Base-by-base conservation (phyloP, 1,284 basidiomycete species). In the Austroboletus rostrupii region DNA sequence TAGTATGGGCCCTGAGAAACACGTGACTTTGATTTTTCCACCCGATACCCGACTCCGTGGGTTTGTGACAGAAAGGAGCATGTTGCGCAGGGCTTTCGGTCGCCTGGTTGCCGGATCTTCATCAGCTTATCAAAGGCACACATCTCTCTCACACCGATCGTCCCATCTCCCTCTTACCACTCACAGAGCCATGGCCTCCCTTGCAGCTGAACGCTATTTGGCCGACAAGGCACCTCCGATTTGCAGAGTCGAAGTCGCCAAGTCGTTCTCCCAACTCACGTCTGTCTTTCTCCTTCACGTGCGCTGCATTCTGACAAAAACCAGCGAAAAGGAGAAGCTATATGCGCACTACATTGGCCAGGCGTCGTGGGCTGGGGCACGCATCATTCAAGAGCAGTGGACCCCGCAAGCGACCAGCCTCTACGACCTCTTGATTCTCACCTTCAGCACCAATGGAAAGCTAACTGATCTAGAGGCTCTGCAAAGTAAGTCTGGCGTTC, bases 311-410 rank as follows among this genome's bases (percentile, higher is more conserved):
- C 47, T 51, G 17, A 50, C 37, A 31, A 43, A 46, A 19, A 39
- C 45, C 47, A 90, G 86, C 50, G 70, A 79, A 6, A 79, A 77
- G 58, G 89, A 92, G 63, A 87, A 87, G 69, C 77, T 83, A 54
- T 92, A 92, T 59, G 79, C 85, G 2, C 87, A 91, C 65, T 82
- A 78, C 59, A 44, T 90, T 16, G 77, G 76, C 11, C 58, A 80
- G 57, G 88, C 87, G 9, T 80, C 82, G 1, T 92, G 90, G 90
- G 85, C 86, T 0, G 90, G 90, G 32, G 87, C 80, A 43, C 77
- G 86, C 41, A 85, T 92, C 66, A 87, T 91, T 53, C 86, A 90
- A 71, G 84, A 77, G 61, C 89, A 91, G 70, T 90, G 85, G 82
- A 87, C 87, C 0, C 73, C 80, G 0, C 75, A 85, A 52, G 62